Conservation (phyloP, 495 filamentous ascomycete genomes). For the Lophiostoma macrostomum region DNA sequence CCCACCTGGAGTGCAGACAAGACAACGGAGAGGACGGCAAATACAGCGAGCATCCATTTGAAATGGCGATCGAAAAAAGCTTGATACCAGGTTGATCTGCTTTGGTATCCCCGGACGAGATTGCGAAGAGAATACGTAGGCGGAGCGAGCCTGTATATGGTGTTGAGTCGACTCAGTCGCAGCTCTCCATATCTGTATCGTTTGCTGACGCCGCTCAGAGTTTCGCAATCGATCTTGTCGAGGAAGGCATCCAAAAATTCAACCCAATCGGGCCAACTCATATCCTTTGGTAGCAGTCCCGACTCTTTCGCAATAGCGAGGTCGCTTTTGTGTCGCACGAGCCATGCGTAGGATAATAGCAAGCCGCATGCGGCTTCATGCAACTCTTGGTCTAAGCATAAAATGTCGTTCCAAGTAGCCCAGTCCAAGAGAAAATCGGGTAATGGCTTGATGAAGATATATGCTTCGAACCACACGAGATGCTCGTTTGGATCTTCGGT, state of each 20-base stretch:
- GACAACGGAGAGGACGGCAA: constrained; percentile 3
- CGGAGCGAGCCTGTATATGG: constrained; percentile 13
- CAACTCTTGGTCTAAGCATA: constrained; percentile 12
- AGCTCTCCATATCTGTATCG: constrained; percentile 35
- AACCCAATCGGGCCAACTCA: constrained; percentile 12
- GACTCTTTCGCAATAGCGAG: constrained; percentile 15
- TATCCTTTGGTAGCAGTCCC: neutral
- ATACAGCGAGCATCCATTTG: constrained; percentile 7
- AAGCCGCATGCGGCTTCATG: constrained; percentile 12
- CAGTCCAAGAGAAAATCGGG: constrained; percentile 13
- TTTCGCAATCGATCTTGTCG: constrained; percentile 1
- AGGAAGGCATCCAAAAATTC: constrained; percentile 11
- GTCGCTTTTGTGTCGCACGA: constrained; percentile 19
- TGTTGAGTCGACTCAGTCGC: constrained; percentile 25
- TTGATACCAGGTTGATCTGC: constrained; percentile 9
- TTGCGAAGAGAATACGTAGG: constrained; percentile 2
- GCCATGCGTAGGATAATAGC: constrained; percentile 19
- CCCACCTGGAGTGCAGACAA: constrained; percentile 18
- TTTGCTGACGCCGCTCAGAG: constrained; percentile 10
- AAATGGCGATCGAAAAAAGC: constrained; percentile 21
- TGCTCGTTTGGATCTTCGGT: constrained; percentile 21
- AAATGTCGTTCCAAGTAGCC: neutral
- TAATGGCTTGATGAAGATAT: constrained; percentile 20
- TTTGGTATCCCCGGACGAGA: constrained; percentile 1
- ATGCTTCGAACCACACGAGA: constrained; percentile 6